These are phyloP conservation scores for Castanea sativa DNA, from an alignment of 306 rosid genomes.

Conservation along the genomic window DNA sequence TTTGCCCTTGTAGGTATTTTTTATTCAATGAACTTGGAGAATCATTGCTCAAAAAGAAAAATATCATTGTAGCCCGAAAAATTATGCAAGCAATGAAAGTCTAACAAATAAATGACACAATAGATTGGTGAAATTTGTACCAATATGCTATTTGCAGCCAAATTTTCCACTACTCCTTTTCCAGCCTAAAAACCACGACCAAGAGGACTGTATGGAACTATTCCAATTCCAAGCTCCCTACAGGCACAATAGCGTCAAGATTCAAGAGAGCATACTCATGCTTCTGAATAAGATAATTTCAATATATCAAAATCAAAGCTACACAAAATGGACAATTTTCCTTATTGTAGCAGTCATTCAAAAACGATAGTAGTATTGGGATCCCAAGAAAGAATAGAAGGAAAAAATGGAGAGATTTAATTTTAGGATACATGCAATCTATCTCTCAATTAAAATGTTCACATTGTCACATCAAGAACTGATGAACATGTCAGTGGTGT, in stretches of 20 bases:
- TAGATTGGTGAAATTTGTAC: slow-evolving; percentile 24
- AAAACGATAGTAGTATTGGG: too few relatives aligned
- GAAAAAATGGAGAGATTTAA: too few relatives aligned
- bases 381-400: too few relatives aligned
- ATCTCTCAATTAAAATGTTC: too few relatives aligned
- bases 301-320: too few relatives aligned
- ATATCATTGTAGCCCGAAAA: neutral
- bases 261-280: neutral
- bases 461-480: neutral
- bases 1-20: neutral
- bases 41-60: neutral
- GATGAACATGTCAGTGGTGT: neutral
- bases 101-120: neutral
- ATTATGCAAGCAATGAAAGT: neutral
- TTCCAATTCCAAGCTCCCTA: slow-evolving; percentile 79
- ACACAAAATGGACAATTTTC: too few relatives aligned
- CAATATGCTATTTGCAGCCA: slow-evolving; percentile 38
- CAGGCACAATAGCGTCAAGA: neutral
- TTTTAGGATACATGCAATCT: too few relatives aligned
- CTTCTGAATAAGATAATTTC: too few relatives aligned
- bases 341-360: too few relatives aligned
- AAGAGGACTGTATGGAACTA: slow-evolving; percentile 78
- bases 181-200: slow-evolving; percentile 82
- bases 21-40: neutral
- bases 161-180: slow-evolving; percentile 48